Conservation (phyloP, 768 basidiomycete species). For the Lactarius akahatsu region DNA sequence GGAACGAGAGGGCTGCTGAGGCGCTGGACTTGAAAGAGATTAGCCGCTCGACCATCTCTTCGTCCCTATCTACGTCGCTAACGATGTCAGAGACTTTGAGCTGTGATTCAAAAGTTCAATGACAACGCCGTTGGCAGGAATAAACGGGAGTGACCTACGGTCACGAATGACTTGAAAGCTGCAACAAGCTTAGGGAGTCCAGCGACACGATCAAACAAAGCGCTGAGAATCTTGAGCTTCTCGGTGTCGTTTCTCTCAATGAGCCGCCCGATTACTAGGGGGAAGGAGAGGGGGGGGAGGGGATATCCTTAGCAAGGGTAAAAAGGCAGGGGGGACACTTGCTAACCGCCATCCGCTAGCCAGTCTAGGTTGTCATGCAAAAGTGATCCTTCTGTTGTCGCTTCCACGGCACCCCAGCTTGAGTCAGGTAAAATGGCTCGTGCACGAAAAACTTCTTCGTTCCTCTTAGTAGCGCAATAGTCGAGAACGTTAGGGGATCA, state of each 20-base stretch:
- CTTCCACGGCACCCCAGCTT: slow-evolving; percentile 51
- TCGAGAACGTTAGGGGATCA: slow-evolving; percentile 51
- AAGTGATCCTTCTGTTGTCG: slow-evolving; percentile 54
- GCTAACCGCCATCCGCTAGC: slow-evolving; percentile 44
- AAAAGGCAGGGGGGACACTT: not conserved
- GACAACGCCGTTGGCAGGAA: not conserved
- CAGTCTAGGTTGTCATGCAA: slow-evolving; percentile 46
- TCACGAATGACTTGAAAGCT: slow-evolving; percentile 62
- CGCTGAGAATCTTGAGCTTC: slow-evolving; percentile 54
- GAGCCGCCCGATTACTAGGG: slow-evolving; percentile 52
- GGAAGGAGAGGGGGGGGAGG: not conserved
- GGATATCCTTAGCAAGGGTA: not conserved
- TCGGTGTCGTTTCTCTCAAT: slow-evolving; percentile 48
- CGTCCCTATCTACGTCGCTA: slow-evolving; percentile 59
- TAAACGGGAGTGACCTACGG: slow-evolving; percentile 41
- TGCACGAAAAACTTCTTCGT: slow-evolving; percentile 59
- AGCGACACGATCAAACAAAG: slow-evolving; percentile 57
- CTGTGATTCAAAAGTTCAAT: slow-evolving; percentile 37
- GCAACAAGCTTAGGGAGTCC: slow-evolving; percentile 52
- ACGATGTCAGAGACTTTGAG: slow-evolving; percentile 62
- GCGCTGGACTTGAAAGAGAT: slow-evolving; percentile 64
- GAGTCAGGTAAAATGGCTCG: slow-evolving; percentile 49
- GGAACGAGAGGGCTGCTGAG: slow-evolving; percentile 47
- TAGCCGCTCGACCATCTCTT: slow-evolving; percentile 73
- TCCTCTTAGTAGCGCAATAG: slow-evolving; percentile 45